A percentile compares a stretch with the other conserved stretches of the same genome.
Evolutionary conservation across 2,329 filamentous ascomycete species (phyloP).

Genomic region (Penicillium sp.): DNA sequence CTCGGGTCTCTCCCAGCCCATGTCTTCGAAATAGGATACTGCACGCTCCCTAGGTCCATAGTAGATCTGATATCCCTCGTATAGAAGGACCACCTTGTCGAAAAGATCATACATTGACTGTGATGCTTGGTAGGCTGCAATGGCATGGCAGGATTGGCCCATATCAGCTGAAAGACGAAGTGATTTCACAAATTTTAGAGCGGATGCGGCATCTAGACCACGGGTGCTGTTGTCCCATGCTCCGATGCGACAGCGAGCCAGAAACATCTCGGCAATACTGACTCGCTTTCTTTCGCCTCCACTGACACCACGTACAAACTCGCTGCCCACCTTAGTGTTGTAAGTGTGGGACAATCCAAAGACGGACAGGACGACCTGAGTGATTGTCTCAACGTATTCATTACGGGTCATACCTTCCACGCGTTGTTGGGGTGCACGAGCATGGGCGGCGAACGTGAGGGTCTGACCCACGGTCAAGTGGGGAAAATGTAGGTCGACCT

Average conservation of each 20-base stretch:
- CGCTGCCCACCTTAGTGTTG: slow-evolving; percentile 47
- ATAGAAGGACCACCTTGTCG: slow-evolving; percentile 68
- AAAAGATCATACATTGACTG: slow-evolving; percentile 54
- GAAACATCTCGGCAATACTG: slow-evolving; percentile 53
- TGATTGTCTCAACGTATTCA: slow-evolving; percentile 42
- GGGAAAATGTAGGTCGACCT: slow-evolving; percentile 59
- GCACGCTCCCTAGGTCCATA: slow-evolving; percentile 63
- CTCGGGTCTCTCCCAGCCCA: slow-evolving; percentile 65
- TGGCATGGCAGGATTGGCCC: slow-evolving; percentile 45
- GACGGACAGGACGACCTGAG: slow-evolving; percentile 44
- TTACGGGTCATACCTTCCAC: slow-evolving; percentile 24
- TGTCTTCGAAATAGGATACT: slow-evolving; percentile 63
- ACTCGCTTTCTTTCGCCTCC: slow-evolving; percentile 61
- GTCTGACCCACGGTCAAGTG: slow-evolving; percentile 65
- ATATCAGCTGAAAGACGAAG: slow-evolving; percentile 49
- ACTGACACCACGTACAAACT: slow-evolving; percentile 58
- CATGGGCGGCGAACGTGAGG: slow-evolving; percentile 69
- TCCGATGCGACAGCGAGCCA: slow-evolving; percentile 43
- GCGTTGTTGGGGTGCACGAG: slow-evolving; percentile 45
- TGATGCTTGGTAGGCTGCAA: slow-evolving; percentile 54
- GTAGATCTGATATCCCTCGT: slow-evolving; percentile 73
- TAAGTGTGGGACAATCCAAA: slow-evolving; percentile 46
- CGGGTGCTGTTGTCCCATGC: slow-evolving; percentile 48
- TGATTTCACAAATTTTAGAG: slow-evolving; percentile 53
- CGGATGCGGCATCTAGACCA: slow-evolving; percentile 52